Evolutionary conservation across 2,329 filamentous ascomycete genomes (phyloP).

Genomic region (Coleophoma crateriformis): DNA sequence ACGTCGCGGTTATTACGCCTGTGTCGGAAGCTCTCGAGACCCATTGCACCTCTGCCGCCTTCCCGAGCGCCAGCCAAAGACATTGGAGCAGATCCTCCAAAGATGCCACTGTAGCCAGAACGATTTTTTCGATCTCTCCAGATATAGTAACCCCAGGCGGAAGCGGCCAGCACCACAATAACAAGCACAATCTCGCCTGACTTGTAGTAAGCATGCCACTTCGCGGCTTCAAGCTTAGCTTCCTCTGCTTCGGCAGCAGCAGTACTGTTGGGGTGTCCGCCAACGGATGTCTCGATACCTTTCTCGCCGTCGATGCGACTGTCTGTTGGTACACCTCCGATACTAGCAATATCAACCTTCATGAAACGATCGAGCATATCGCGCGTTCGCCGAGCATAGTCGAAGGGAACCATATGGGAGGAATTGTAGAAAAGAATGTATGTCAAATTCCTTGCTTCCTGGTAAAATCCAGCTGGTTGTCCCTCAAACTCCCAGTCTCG

Average conservation of each 20-base stretch:
- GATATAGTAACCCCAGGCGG: constrained; percentile 57
- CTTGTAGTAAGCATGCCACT: constrained; percentile 67
- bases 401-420: constrained; percentile 97
- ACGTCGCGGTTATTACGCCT: constrained; percentile 45
- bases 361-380: constrained; percentile 99
- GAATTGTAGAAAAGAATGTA: constrained; percentile 95
- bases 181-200: constrained; percentile 66
- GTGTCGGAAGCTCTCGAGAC: constrained; percentile 41
- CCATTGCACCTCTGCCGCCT: constrained; percentile 22
- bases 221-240: constrained; percentile 58
- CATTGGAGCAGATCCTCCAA: constrained; percentile 24
- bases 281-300: constrained; percentile 58
- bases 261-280: constrained; percentile 62
- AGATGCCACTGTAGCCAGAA: constrained; percentile 43
- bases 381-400: constrained; percentile 76
- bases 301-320: constrained; percentile 67
- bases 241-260: constrained; percentile 57
- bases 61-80: constrained; percentile 19
- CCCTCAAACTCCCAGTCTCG: constrained; percentile 93
- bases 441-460: constrained; percentile 89
- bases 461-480: constrained; percentile 83
- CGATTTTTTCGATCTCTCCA: constrained; percentile 56
- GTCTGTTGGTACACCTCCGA: constrained; percentile 68
- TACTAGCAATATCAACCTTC: constrained; percentile 82
- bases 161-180: constrained; percentile 58